A percentile compares a stretch with the other conserved stretches of the same genome.
Evolutionary conservation across 495 filamentous ascomycete genomes (phyloP).

Genomic region (Talaromyces trachyspermus): DNA sequence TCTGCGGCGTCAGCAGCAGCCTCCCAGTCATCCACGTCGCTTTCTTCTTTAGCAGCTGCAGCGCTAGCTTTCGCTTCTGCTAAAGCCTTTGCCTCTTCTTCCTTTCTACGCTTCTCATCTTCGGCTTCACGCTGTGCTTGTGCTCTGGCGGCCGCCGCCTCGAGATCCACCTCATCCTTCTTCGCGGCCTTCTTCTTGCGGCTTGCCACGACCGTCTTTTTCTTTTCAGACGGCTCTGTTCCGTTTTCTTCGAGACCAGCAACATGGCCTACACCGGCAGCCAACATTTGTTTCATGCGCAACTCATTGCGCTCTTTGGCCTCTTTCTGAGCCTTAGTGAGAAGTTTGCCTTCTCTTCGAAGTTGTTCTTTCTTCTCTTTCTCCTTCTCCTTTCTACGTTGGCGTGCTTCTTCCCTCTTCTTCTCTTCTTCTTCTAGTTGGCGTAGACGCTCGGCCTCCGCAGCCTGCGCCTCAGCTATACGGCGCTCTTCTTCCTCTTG

Average conservation of each 20-base stretch:
- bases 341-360: slow-evolving; percentile 88
- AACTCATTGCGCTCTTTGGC: slow-evolving; percentile 74
- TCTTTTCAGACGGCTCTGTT: slow-evolving; percentile 47
- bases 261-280: slow-evolving; percentile 67
- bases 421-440: slow-evolving; percentile 67
- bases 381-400: slow-evolving; percentile 87
- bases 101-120: slow-evolving; percentile 58
- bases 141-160: slow-evolving; percentile 55
- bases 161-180: slow-evolving; percentile 65
- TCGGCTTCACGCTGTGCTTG: slow-evolving; percentile 56
- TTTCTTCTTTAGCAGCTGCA: slow-evolving; percentile 48
- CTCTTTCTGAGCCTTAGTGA: slow-evolving; percentile 90
- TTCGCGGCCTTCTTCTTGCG: slow-evolving; percentile 70
- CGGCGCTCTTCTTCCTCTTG: slow-evolving; percentile 69
- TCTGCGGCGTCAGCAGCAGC: slow-evolving; percentile 68
- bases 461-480: slow-evolving; percentile 66
- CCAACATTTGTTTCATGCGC: slow-evolving; percentile 91
- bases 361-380: slow-evolving; percentile 93
- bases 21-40: slow-evolving; percentile 81
- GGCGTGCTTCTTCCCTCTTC: slow-evolving; percentile 64
- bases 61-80: slow-evolving; percentile 52
- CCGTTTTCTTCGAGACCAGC: slow-evolving; percentile 60
- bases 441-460: slow-evolving; percentile 61
- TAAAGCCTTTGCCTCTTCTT: slow-evolving; percentile 41
- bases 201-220: slow-evolving; percentile 63